Base-by-base conservation (phyloP, 2,329 filamentous ascomycete genomes). In the Cryphonectria parasitica region DNA sequence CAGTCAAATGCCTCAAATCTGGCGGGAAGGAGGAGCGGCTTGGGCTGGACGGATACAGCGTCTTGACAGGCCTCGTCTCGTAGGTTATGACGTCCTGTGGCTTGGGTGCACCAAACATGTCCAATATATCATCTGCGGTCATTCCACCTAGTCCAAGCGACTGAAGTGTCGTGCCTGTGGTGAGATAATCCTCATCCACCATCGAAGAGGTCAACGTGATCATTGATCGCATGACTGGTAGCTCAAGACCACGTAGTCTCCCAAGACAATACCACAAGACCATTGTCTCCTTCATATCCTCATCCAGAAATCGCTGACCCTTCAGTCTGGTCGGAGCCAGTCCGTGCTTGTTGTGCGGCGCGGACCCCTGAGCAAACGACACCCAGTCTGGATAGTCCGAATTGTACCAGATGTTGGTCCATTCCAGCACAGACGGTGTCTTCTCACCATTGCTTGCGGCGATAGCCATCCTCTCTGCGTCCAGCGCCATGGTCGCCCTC, bases 201-300 rank as follows among this genome's bases (percentile, higher is more conserved):
- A 68, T 64, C 34, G 66, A 45, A 22, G 66, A 68, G 13, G 66
- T 62, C 43, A 68, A 28, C 5, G 58, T 63, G 45, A 68, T 68
- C 66, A 68, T 63, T 7, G 66, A 68, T 11, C 43, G 22, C 60
- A 68, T 68, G 22, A 68, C 45, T 10, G 66, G 66, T 25, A 68
- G 58, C 19, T 63, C 58, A 13, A 68, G 60, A 28, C 60, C 66
- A 25, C 60, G 66, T 19, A 63, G 17, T 2, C 58, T 41, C 3
- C 66, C 66, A 11, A 68, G 66, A 43, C 58, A 63, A 22, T 68
- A 68, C 66, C 66, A 68, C 43, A 68, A 25, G 1, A 68, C 66
- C 66, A 68, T 68, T 28, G 66, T 68, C 43, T 68, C 66, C 22
- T 68, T 68, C 66, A 68, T 68, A 15, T 68, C 66, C 34, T 68